Evolutionary conservation across 2,329 filamentous ascomycete species (phyloP).

Genomic region (Sarocladium oryzae): DNA sequence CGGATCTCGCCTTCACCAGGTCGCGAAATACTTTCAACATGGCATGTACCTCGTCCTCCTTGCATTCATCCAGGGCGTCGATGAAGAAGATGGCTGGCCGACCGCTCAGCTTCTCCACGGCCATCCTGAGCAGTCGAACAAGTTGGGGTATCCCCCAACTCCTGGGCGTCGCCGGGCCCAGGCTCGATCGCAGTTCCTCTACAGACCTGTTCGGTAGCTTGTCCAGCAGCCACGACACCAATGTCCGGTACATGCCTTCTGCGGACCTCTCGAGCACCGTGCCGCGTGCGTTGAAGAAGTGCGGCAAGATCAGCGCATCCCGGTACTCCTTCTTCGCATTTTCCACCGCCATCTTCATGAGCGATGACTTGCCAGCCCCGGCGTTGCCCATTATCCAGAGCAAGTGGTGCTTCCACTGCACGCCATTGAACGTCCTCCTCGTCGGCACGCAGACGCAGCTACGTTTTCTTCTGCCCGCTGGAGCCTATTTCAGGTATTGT

Average conservation of each 20-base stretch:
- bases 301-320: neutral
- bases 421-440: no score
- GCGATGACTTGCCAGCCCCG: neutral
- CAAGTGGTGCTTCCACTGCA: neutral
- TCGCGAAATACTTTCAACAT: neutral
- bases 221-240: neutral
- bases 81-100: slow-evolving; percentile 10
- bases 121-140: neutral
- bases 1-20: neutral
- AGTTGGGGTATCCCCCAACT: neutral
- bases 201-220: neutral
- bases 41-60: neutral
- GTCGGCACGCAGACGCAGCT: neutral
- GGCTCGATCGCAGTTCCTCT: neutral
- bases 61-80: slow-evolving; percentile 28
- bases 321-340: neutral
- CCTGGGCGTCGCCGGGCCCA: neutral
- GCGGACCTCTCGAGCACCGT: neutral
- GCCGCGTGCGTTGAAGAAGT: slow-evolving; percentile 7
- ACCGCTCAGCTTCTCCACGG: neutral
- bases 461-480: neutral
- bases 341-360: neutral
- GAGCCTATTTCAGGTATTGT: neutral
- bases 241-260: neutral
- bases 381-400: neutral